These are phyloP conservation scores for Royoungia palumana DNA, from an alignment of 768 basidiomycete species.

Conservation along the genomic window DNA sequence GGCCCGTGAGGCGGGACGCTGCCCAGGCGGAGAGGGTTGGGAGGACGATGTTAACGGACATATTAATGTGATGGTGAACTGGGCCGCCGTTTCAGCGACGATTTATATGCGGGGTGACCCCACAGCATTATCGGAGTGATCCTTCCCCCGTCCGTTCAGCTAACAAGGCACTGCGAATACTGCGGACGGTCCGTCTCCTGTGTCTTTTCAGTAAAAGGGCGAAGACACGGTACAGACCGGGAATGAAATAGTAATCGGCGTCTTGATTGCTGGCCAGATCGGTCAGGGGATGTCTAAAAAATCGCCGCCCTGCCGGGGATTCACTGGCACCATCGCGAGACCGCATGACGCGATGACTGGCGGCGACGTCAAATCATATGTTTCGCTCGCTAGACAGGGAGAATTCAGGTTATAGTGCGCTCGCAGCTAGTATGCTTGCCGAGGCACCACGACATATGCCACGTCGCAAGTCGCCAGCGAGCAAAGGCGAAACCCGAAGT, in stretches of 20 bases:
- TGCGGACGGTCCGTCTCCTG: neutral
- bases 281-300: neutral
- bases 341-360: too few species aligned
- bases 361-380: neutral
- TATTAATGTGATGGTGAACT: conserved; percentile 1
- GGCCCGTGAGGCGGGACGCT: conserved; percentile 34
- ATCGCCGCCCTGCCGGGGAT: neutral
- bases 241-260: neutral
- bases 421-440: too few species aligned
- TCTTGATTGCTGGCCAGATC: conserved; percentile 2
- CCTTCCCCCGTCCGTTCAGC: neutral
- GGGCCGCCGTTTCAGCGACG: neutral
- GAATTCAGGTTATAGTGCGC: neutral
- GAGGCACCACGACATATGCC: too few species aligned
- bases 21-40: conserved; percentile 44
- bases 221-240: neutral
- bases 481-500: too few species aligned
- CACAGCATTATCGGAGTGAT: too few species aligned
- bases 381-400: neutral
- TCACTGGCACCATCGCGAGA: neutral
- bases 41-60: conserved; percentile 33
- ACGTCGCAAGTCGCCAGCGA: too few species aligned
- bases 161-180: neutral
- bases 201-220: too few species aligned
- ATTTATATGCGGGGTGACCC: conserved; percentile 11